These are phyloP conservation scores for Kalmusia sp. DNA, from an alignment of 2,329 filamentous ascomycete genomes.

Conservation along the genomic window DNA sequence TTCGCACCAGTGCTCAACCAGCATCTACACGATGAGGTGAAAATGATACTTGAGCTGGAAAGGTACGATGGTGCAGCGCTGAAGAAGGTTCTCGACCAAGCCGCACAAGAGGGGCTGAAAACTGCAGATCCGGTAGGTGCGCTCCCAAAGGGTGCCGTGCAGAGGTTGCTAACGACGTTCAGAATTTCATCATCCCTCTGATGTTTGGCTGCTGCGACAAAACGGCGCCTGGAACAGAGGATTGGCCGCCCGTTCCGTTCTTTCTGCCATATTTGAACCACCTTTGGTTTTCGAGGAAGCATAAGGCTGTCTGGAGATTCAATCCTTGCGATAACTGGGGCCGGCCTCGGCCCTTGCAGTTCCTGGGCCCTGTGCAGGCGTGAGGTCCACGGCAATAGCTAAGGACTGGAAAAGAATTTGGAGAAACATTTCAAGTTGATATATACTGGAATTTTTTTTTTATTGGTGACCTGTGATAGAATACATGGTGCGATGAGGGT, in stretches of 20 bases:
- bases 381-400: no score
- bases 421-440: no score
- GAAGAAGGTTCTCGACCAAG: slow-evolving; percentile 11
- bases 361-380: background rate
- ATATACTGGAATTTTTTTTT: no score
- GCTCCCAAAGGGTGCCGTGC: background rate
- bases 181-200: slow-evolving; percentile 36
- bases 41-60: slow-evolving; percentile 23
- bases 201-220: slow-evolving; percentile 45
- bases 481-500: no score
- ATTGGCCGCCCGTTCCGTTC: slow-evolving; percentile 44
- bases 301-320: slow-evolving; percentile 44
- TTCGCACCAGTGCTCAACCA: slow-evolving; percentile 23
- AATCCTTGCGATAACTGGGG: slow-evolving; percentile 45
- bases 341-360: slow-evolving; percentile 28
- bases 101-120: slow-evolving; percentile 1
- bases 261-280: slow-evolving; percentile 45
- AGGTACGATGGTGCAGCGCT: slow-evolving; percentile 18
- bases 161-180: background rate
- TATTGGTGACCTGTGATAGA: no score
- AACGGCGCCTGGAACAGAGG: slow-evolving; percentile 35
- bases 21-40: slow-evolving; percentile 31
- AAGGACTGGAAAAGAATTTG: no score
- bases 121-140: slow-evolving; percentile 18
- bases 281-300: slow-evolving; percentile 37